phyloP scores from a whole-genome alignment of 306 rosid species.

The Parietaria judaica region DNA sequence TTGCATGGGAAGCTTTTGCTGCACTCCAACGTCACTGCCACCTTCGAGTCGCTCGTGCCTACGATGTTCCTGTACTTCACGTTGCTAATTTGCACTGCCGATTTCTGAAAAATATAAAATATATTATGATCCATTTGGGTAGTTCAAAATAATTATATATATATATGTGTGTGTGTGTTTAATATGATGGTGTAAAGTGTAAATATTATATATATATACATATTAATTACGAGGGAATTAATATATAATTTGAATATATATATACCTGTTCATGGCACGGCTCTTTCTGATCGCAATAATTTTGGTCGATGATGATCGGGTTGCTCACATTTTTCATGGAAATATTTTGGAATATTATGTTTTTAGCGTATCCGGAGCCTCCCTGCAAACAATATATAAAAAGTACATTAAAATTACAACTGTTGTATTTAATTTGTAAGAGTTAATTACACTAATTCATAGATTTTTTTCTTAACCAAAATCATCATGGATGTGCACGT shows the following conservation, averaged over 20 bases:
- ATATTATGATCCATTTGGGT: too few relatives aligned
- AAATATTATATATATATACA: not conserved
- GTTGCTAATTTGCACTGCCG: slow-evolving; percentile 56
- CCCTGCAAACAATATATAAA: slow-evolving; percentile 34
- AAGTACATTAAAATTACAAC: not conserved
- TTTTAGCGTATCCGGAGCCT: slow-evolving; percentile 66
- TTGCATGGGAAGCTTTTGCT: slow-evolving; percentile 41
- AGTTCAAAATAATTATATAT: too few relatives aligned
- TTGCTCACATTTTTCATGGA: slow-evolving; percentile 57
- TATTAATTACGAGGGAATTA: not conserved
- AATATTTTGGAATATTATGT: slow-evolving; percentile 46
- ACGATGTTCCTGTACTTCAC: slow-evolving; percentile 43
- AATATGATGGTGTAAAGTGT: too few relatives aligned
- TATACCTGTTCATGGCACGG: slow-evolving; percentile 52
- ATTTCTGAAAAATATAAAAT: slow-evolving; percentile 18
- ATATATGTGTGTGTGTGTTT: too few relatives aligned
- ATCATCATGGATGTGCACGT: too few relatives aligned
- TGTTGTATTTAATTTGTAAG: too few relatives aligned
- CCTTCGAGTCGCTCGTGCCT: slow-evolving; percentile 72
- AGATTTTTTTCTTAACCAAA: too few relatives aligned
- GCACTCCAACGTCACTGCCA: slow-evolving; percentile 55
- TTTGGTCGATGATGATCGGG: slow-evolving; percentile 81
- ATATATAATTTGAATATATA: slow-evolving; percentile 1
- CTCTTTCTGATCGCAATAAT: slow-evolving; percentile 54
- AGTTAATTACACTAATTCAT: too few relatives aligned